A percentile compares a stretch with the other conserved stretches of the same genome.
phyloP scores from a whole-genome alignment of 768 basidiomycete species.

The Suillus sp. region DNA sequence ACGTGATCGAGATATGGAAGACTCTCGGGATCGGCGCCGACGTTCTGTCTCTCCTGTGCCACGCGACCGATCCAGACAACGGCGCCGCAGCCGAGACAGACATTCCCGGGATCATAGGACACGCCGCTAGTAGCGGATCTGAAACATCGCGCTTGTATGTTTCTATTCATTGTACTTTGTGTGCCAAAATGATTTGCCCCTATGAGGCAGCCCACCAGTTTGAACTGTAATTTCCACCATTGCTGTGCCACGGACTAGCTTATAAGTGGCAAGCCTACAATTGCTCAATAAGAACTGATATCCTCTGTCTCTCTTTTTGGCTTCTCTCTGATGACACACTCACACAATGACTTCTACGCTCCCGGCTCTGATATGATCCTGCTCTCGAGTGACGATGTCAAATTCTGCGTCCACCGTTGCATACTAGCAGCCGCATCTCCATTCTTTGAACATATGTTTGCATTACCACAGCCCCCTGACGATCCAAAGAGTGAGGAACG shows the following conservation, averaged over 20 bases:
- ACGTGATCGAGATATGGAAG: conserved; percentile 45
- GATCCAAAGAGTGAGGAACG: conserved; percentile 21
- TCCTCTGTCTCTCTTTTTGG: conserved; percentile 9
- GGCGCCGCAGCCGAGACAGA: conserved; percentile 35
- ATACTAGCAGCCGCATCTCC: conserved; percentile 65
- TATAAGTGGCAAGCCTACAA: neutral
- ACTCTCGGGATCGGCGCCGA: conserved; percentile 25
- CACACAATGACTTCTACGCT: conserved; percentile 42
- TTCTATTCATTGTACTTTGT: conserved; percentile 11
- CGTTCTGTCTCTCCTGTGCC: conserved; percentile 28
- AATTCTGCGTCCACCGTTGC: conserved; percentile 63
- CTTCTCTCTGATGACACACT: conserved; percentile 29
- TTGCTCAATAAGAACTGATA: conserved; percentile 17
- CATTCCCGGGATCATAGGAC: conserved; percentile 41
- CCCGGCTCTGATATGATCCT: conserved; percentile 57
- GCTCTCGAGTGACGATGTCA: conserved; percentile 43
- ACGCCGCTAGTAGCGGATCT: conserved; percentile 25
- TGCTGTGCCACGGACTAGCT: neutral
- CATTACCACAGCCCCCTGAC: conserved; percentile 54
- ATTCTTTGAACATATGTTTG: conserved; percentile 71
- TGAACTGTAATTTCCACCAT: neutral
- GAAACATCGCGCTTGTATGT: conserved; percentile 26
- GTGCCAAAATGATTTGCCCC: conserved; percentile 6
- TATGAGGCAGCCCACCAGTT: neutral
- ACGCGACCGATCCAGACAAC: conserved; percentile 25